Base-by-base conservation (phyloP, 1,139 yeast species). In the Blastobotrys ciferrii region DNA sequence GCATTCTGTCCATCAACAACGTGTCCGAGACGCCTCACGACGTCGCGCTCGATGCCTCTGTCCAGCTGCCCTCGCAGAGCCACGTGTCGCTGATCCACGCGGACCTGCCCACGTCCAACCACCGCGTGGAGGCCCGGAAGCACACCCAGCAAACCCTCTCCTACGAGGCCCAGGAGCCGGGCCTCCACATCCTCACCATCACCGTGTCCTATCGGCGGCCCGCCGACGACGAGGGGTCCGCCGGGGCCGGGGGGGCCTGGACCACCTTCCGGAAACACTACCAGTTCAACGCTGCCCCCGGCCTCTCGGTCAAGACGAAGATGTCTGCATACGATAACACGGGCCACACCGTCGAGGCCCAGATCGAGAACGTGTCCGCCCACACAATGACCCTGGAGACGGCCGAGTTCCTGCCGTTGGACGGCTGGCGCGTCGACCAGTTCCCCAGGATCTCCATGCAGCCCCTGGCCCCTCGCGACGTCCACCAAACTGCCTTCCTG, bases 331-430 rank as follows among this genome's bases (percentile, higher is more conserved):
- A 45, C 15, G 25, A 31, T 17, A 44, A 49, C 36, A 53, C 33
- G 23, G 50, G 47, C 30, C 57, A 57, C 42, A 55, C 65, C 1
- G 49, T 67, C 4, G 70, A 68, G 53, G 64, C 69, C 2, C 69
- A 68, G 50, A 58, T 68, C 2, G 71, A 68, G 46, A 68, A 68
- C 48, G 48, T 63, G 13, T 59, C 69, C 2, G 41, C 60, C 4
- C n/a, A 20, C 9, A 52, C 61, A 14, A 46, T 68, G 53, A 56
- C 62, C 4, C 54, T 68, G 30, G 69, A 65, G 48, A 58, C 66
- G 15, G 58, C 62, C 32, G 58, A 61, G 20, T 51, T 67, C 30
- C 44, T 62, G 17, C 58, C 68, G 4, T 56, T 58, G 1, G 52
- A 57, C 6, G 64, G 64, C 4, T 66, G 68, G 66, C 35, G 48